Evolutionary conservation across 495 filamentous ascomycete species (phyloP).

Genomic region (Cercophora sp.): DNA sequence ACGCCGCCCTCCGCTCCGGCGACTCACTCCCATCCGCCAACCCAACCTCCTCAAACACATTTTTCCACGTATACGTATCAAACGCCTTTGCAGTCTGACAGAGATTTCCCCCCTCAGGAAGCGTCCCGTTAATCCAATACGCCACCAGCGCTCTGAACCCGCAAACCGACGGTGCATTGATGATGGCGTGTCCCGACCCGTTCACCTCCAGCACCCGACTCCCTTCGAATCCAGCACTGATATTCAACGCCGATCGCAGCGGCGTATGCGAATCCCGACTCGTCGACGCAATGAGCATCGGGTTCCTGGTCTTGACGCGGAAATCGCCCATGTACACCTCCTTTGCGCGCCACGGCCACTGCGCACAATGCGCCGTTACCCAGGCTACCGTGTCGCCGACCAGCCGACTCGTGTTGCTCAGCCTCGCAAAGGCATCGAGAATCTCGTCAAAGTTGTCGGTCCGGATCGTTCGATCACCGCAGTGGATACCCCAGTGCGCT

Average conservation of each 20-base stretch:
- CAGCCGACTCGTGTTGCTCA: constrained; percentile 1
- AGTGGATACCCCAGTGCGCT: constrained; percentile 4
- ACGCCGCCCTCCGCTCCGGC: not conserved
- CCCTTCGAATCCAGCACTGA: constrained; percentile 47
- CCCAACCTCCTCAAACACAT: not conserved
- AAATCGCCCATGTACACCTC: constrained; percentile 41
- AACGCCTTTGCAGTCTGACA: constrained; percentile 28
- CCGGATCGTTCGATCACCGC: constrained; percentile 2
- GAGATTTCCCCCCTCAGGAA: constrained; percentile 39
- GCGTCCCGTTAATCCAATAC: constrained; percentile 47
- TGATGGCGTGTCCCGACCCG: constrained; percentile 52
- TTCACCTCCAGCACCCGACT: constrained; percentile 50
- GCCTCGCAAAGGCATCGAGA: not conserved
- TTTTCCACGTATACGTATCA: constrained; percentile 2
- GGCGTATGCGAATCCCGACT: constrained; percentile 42
- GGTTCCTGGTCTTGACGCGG: constrained; percentile 40
- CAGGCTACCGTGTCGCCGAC: constrained; percentile 15
- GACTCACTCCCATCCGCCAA: no score
- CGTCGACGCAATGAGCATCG: constrained; percentile 43
- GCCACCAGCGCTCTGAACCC: constrained; percentile 37
- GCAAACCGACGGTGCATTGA: constrained; percentile 47
- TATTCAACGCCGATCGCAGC: constrained; percentile 44
- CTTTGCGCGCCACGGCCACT: constrained; percentile 43
- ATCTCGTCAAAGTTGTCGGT: not conserved
- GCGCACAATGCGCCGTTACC: constrained; percentile 30